phyloP scores from a whole-genome alignment of 805 yeast genomes.

The Saturnispora bothae region DNA sequence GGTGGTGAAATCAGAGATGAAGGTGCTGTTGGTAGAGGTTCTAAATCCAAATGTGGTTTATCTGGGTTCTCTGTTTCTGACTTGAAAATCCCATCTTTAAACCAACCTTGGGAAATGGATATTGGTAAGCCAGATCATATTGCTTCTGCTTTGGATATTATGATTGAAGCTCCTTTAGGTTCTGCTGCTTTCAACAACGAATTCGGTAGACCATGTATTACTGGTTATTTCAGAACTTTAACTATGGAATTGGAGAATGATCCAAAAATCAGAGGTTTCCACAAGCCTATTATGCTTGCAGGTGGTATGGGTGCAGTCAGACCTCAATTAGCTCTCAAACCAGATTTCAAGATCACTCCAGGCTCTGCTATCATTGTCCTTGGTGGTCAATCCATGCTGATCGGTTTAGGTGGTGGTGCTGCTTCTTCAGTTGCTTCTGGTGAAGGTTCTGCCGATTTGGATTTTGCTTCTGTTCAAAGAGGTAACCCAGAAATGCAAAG shows the following conservation, averaged over 20 bases:
- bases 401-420: constrained; percentile 99
- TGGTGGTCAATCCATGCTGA: constrained; percentile 97
- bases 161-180: constrained; percentile 96
- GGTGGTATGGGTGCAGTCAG: constrained; percentile 98
- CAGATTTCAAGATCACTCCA: constrained; percentile 74
- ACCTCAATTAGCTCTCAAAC: constrained; percentile 81
- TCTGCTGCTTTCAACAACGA: constrained; percentile 98
- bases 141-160: constrained; percentile 85
- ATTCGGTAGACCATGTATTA: constrained; percentile 95
- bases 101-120: constrained; percentile 92
- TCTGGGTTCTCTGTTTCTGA: constrained; percentile 91
- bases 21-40: constrained; percentile 99
- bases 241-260: constrained; percentile 63
- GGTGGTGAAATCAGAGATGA: constrained; percentile 99
- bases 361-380: constrained; percentile 86
- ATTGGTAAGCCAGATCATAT: constrained; percentile 89
- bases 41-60: constrained; percentile 92
- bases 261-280: constrained; percentile 85
- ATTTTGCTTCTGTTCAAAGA: constrained; percentile 97
- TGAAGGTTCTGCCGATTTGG: constrained; percentile 91
- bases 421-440: constrained; percentile 96
- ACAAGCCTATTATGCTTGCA: constrained; percentile 98
- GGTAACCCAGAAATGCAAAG: constrained; percentile 99
- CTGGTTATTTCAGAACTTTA: constrained; percentile 93
- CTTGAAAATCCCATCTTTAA: constrained; percentile 69